Conservation (phyloP, 108 stramenopile species). For the Fragilaria crotonensis region DNA sequence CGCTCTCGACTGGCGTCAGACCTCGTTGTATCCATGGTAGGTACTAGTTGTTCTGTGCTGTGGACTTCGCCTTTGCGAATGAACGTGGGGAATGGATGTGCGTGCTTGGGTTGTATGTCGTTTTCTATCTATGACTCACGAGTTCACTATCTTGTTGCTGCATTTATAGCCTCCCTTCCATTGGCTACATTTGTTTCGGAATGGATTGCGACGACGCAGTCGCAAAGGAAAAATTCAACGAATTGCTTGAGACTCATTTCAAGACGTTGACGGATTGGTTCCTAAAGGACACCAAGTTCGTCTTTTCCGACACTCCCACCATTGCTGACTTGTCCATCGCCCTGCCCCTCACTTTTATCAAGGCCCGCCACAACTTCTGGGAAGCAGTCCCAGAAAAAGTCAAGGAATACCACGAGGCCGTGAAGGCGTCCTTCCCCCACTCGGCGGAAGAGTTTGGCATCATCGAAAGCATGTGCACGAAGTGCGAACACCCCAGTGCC, state of each 20-base stretch:
- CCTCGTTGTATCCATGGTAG: constrained; percentile 9
- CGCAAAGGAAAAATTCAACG: constrained; percentile 26
- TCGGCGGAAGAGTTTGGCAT: constrained; percentile 24
- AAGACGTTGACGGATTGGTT: constrained; percentile 15
- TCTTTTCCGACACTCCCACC: constrained; percentile 31
- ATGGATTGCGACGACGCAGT: constrained; percentile 11
- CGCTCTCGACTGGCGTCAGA: constrained; percentile 16
- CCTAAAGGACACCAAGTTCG: constrained; percentile 30
- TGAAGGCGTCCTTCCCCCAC: constrained; percentile 21
- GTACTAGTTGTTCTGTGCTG: too few species aligned
- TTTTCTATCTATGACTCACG: too few species aligned
- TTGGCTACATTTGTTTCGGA: constrained; percentile 28
- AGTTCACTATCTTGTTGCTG: background rate
- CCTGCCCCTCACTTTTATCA: constrained; percentile 13
- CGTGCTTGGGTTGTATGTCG: too few species aligned
- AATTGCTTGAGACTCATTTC: constrained; percentile 19
- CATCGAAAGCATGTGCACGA: constrained; percentile 15
- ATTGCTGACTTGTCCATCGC: constrained; percentile 35
- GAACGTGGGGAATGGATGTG: too few species aligned
- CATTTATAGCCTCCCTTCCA: constrained; percentile 3
- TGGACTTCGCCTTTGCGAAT: background rate
- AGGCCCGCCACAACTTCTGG: constrained; percentile 22
- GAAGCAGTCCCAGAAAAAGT: constrained; percentile 19
- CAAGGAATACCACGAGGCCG: constrained; percentile 21
- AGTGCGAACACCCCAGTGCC: constrained; percentile 5